Percentiles rank a stretch among this genome's conserved stretches.
phyloP scores from a whole-genome alignment of 805 yeast species.

The Schizosaccharomyces cryophilus region DNA sequence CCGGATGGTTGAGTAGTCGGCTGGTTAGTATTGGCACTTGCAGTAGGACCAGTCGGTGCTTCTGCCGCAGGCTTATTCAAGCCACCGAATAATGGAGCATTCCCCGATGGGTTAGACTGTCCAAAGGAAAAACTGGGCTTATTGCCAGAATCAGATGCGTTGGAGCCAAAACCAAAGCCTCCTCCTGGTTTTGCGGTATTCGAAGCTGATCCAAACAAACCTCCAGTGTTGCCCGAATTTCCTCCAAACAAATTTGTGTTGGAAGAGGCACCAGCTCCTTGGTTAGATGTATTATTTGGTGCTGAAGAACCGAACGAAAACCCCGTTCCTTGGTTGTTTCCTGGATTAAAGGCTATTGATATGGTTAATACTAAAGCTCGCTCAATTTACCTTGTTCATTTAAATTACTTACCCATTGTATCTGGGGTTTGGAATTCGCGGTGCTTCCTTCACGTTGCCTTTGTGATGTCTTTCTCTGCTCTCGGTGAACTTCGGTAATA shows the following conservation, averaged over 20 bases:
- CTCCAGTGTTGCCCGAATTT: neutral
- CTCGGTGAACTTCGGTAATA: too few relatives aligned
- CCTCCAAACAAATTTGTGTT: neutral
- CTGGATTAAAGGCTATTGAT: neutral
- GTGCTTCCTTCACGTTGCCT: too few relatives aligned
- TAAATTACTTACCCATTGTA: too few relatives aligned
- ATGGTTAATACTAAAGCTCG: neutral
- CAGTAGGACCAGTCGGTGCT: neutral
- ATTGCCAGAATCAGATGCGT: too few relatives aligned
- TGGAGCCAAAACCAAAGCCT: too few relatives aligned
- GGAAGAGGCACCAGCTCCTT: neutral
- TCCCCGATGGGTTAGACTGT: neutral
- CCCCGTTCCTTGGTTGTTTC: neutral
- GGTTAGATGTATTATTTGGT: neutral
- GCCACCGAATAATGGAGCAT: neutral
- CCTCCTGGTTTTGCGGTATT: too few relatives aligned
- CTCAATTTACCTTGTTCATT: too few relatives aligned
- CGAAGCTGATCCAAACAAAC: neutral
- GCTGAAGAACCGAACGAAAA: neutral
- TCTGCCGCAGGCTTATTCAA: neutral
- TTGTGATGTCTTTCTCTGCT: too few relatives aligned
- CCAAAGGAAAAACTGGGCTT: neutral
- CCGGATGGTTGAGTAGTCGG: neutral
- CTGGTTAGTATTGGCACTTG: neutral
- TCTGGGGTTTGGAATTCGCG: too few relatives aligned